Base-by-base conservation (phyloP, 2,329 filamentous ascomycete genomes). In the Colletotrichum sp. region DNA sequence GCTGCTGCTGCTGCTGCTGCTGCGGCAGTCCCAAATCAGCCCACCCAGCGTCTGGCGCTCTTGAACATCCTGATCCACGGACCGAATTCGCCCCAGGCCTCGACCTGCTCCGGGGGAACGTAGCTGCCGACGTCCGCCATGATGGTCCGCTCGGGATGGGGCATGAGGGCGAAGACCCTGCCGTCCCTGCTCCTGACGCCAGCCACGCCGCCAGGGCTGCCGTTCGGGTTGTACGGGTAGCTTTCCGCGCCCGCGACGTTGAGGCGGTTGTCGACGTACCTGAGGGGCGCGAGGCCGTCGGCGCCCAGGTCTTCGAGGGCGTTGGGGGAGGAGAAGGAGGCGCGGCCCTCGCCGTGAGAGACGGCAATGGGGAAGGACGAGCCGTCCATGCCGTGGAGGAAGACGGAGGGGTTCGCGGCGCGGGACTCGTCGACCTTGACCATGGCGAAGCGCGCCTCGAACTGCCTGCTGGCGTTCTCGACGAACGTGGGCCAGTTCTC, bases 171-270 rank as follows among this genome's bases (percentile, higher is more conserved):
- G 79, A 98, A 85, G 2, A 98, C 95, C 73, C 95, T 90, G 15
- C 96, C 96, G 82, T 98, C 93, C 59, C 88, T 90, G 80, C 92
- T 96, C 80, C 93, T 89, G 30, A 98, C 93, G 82, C 93, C 95
- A 1, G 96, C 95, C 78, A 98, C 94, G 82, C 95, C 96, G 77
- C 90, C 89, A 1, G 95, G 94, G 82, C 93, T 95, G 68, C 96
- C 96, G 85, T 98, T 98, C 68, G 89, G 95, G 87, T 99, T 99
- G 86, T 90, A 94, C 1, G 97, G 97, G 82, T 99, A 99, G 79
- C 88, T 88, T 85, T 96, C 94, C 2, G 97, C 97, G 4, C 93
- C 92, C 71, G 91, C 88, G 30, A 92, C 90, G 78, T 91, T 68
- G 72, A 85, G 82, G 21, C 83, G 89, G 86, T 98, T 98, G 86